These are phyloP conservation scores for Zymoseptoria pseudotritici DNA, from an alignment of 2,329 filamentous ascomycete species.

Conservation along the genomic window DNA sequence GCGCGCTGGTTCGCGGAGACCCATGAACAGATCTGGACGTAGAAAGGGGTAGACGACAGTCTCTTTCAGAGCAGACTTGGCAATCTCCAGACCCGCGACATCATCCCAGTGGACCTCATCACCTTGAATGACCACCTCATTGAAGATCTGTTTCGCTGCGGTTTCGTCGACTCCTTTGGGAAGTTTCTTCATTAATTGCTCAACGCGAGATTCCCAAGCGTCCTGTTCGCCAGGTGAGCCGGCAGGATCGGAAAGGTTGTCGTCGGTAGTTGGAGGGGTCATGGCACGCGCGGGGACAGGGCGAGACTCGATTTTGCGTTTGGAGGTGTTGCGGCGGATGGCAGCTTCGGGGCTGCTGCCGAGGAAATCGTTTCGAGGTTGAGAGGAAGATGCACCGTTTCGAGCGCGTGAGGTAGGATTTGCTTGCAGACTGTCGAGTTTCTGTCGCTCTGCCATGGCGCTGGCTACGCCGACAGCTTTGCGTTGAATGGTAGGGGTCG, in stretches of 20 bases:
- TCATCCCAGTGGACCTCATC: constrained; percentile 95
- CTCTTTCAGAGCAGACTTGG: constrained; percentile 87
- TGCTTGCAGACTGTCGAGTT: constrained; percentile 24
- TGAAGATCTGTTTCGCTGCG: constrained; percentile 85
- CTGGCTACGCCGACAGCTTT: constrained; percentile 31
- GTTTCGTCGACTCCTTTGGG: constrained; percentile 73
- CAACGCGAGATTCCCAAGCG: constrained; percentile 56
- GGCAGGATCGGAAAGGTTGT: constrained; percentile 40
- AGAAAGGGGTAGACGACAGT: constrained; percentile 96
- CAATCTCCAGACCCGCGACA: constrained; percentile 80
- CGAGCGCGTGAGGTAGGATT: constrained; percentile 12
- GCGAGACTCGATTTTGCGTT: constrained; percentile 20
- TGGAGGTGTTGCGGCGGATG: constrained; percentile 12
- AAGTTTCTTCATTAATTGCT: constrained; percentile 64
- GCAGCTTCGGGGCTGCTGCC: constrained; percentile 16
- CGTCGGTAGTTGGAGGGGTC: constrained; percentile 37
- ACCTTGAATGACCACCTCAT: constrained; percentile 89
- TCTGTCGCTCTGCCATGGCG: constrained; percentile 27
- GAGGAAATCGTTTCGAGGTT: constrained; percentile 4
- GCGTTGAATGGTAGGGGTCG: constrained; percentile 25
- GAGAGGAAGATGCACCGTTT: constrained; percentile 6
- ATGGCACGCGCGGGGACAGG: constrained; percentile 26
- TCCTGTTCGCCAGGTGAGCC: constrained; percentile 31
- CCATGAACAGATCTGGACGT: constrained; percentile 91
- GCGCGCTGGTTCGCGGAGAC: constrained; percentile 82